Base-by-base conservation (phyloP, 2,329 filamentous ascomycete genomes). In the Scytalidium lignicola region DNA sequence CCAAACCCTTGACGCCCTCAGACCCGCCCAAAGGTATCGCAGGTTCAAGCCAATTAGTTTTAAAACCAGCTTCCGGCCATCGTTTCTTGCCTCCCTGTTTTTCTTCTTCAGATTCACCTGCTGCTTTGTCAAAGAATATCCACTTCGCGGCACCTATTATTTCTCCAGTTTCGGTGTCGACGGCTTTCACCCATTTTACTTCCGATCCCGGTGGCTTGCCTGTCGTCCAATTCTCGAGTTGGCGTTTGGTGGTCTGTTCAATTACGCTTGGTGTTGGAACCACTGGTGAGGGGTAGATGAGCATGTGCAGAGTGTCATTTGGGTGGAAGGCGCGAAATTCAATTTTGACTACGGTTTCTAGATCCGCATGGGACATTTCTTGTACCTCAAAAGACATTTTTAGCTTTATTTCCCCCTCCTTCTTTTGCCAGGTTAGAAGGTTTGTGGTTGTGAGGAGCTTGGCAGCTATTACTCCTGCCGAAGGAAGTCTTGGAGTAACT, bases 71-170 rank as follows among this genome's bases (percentile, higher is more conserved):
- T 7, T 37, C 32, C 10, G 32, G 15, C 32, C 32, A 37, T 17
- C 32, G 10, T 17, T 37, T 37, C 32, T 17, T 17, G n/a, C 32
- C 32, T 37, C 15, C 32, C 32, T n/a, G 32, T n/a, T 37, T 37
- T 13, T 37, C 32, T 17, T 37, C 32, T n/a, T 37, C 32, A 37
- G 32, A 37, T 37, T 37, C 32, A 37, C 32, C 15, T 7, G 32
- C 32, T 9, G 32, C 32, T 4, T 5, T n/a, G 7, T 17, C 2
- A 20, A 26, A 57, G 44, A 57, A 41, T 5, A 50, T 37, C 55
- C 55, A 57, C 18, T 57, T 57, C n/a, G 51, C 51, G 3, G 48
- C 50, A 1, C 51, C 43, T 12, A 54, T 32, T 19, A 52, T 21
- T 2, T 44, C 18, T 13, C 32, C 32, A 3, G 43, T 50, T 19